Percentiles rank a stretch among this genome's conserved stretches.
phyloP scores from a whole-genome alignment of 192 early-diverging fungal genomes.

The Podila epigama region DNA sequence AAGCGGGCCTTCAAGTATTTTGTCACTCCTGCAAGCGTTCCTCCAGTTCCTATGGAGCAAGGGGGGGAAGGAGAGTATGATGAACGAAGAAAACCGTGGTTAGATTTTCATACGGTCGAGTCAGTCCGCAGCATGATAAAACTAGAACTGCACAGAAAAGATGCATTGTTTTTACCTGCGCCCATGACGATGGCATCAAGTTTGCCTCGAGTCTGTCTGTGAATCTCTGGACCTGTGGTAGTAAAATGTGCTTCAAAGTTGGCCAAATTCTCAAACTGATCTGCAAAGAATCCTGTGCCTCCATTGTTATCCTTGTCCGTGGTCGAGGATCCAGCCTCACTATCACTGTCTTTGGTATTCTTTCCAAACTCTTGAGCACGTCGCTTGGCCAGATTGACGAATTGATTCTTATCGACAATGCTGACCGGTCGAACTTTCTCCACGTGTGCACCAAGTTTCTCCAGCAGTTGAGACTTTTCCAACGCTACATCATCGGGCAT shows the following conservation, averaged over 20 bases:
- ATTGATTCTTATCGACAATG: constrained; percentile 91
- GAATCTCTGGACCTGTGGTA: constrained; percentile 93
- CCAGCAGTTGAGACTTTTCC: constrained; percentile 89
- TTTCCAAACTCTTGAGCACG: constrained; percentile 74
- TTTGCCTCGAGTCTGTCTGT: constrained; percentile 67
- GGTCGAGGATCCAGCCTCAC: not conserved
- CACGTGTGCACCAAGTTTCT: constrained; percentile 84
- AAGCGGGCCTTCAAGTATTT: constrained; percentile 78
- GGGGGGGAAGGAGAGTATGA: too few species aligned
- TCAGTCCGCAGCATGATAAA: too few species aligned
- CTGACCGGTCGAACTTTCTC: constrained; percentile 91
- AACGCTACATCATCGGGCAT: constrained; percentile 95
- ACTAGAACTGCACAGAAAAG: too few species aligned
- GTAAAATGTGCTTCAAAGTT: constrained; percentile 83
- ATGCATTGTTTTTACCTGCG: constrained; percentile 60
- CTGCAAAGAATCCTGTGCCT: constrained; percentile 76
- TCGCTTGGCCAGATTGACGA: constrained; percentile 87
- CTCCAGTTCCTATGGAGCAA: constrained; percentile 73
- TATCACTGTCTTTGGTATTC: not conserved
- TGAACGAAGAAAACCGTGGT: not conserved
- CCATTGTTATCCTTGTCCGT: not conserved
- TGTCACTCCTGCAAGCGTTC: constrained; percentile 91
- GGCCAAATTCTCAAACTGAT: constrained; percentile 95
- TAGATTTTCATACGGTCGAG: not conserved
- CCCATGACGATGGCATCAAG: constrained; percentile 91